Evolutionary conservation across 192 early-diverging fungal species (phyloP), one percentile per base, ranked within the genome.

Genomic region (Rhizophagus prolifer): DNA sequence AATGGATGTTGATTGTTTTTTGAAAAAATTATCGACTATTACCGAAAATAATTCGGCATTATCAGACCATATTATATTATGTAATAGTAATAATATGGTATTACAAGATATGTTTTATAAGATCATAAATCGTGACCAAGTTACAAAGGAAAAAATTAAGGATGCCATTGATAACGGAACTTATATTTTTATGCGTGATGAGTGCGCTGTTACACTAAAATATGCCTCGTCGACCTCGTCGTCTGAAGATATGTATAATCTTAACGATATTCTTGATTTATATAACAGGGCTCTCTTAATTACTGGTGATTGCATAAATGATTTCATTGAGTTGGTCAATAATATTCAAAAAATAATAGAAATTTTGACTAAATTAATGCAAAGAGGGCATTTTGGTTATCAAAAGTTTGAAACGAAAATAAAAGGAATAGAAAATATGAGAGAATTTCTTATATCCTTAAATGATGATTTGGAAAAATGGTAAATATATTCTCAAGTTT

Each of bases 311-410:
- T 1, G 2, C 3, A 74, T 34, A 3, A 78, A 34, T 9, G 34
- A 50, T 21, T 78, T 78, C 23, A 54, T 71, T 8, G 19, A 23
- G 2, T 70, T 73, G 7, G 58, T 61, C 28, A 69, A 78, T 47
- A 25, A 58, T 60, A 26, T 31, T 31, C 59, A 71, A 9, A 36
- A 36, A 36, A 78, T 78, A 10, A 31, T 78, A 28, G 30, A 31
- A 36, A 9, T 78, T 23, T 68, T 54, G 19, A 58, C 77, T 9
- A 72, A n/a, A 50, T 71, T 78, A 16, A 78, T 78, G 34, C 30
- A 71, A 46, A 31, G 73, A 31, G 77, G 77, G 10, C 77, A 78
- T 28, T 72, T 71, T 78, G 16, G 14, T 44, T 78, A 78, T 71
- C 69, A 59, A 44, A 44, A 58, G 7, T 78, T 71, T 60, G 30